Evolutionary conservation across 1,284 basidiomycete genomes (phyloP).

Genomic region (Boletellus sp.): DNA sequence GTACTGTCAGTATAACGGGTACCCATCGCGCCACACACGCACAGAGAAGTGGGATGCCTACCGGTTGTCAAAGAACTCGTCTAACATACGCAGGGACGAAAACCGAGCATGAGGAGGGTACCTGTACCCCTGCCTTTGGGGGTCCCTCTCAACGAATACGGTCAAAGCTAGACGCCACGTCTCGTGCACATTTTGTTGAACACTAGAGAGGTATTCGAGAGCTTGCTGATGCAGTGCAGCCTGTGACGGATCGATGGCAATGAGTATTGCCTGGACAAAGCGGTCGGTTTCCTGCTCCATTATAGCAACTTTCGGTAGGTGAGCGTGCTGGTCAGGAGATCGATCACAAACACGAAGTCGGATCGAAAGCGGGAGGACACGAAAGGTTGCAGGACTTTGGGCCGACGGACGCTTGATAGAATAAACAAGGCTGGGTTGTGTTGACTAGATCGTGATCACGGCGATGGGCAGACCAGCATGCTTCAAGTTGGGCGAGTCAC

Average conservation of each 20-base stretch:
- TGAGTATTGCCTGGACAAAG: constrained; percentile 77
- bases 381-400: not conserved
- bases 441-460: constrained; percentile 2
- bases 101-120: constrained; percentile 77
- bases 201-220: constrained; percentile 71
- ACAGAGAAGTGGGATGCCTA: constrained; percentile 39
- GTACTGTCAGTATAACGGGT: constrained; percentile 5
- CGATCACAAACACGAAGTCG: constrained; percentile 12
- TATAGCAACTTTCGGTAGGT: constrained; percentile 1
- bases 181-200: constrained; percentile 72
- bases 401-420: constrained; percentile 3
- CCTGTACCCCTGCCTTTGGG: constrained; percentile 53
- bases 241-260: constrained; percentile 79
- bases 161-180: constrained; percentile 78
- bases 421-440: not conserved
- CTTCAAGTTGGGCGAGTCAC: no score
- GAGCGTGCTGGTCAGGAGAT: constrained; percentile 13
- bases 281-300: constrained; percentile 77
- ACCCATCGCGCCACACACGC: not conserved
- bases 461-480: not conserved
- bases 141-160: constrained; percentile 63
- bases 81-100: constrained; percentile 81
- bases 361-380: not conserved
- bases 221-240: constrained; percentile 72
- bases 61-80: constrained; percentile 84